Evolutionary conservation across 305 asterid genomes (phyloP).

Genomic region (Fraxinus greggii): DNA sequence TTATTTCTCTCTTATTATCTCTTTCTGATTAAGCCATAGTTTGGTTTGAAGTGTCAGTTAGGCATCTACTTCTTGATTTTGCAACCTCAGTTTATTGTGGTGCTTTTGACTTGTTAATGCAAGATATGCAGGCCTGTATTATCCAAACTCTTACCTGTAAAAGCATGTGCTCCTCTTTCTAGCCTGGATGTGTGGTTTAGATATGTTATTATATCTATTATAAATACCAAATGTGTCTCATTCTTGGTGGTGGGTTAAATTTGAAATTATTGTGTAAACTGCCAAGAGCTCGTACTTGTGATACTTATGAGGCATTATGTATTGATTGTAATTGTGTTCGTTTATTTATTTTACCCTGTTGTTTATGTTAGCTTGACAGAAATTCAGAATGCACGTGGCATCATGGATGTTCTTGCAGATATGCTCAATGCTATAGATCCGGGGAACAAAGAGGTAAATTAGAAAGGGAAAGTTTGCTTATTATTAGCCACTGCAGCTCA

Average conservation of each 20-base stretch:
- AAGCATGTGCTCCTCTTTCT: constrained; percentile 9
- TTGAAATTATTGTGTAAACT: constrained; percentile 9
- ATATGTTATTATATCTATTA: not conserved
- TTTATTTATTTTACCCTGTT: constrained; percentile 17
- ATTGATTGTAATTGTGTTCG: constrained; percentile 18
- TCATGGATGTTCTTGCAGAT: constrained; percentile 97
- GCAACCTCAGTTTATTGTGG: constrained; percentile 5
- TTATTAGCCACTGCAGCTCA: constrained; percentile 12
- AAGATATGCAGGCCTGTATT: not conserved
- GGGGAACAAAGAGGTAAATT: constrained; percentile 78
- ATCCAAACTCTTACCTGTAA: constrained; percentile 12
- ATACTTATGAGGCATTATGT: constrained; percentile 18
- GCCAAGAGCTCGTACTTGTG: constrained; percentile 1
- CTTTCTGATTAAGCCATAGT: not conserved
- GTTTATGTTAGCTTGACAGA: constrained; percentile 67
- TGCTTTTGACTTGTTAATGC: constrained; percentile 5
- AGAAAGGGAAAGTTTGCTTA: constrained; percentile 12
- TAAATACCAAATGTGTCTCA: constrained; percentile 1
- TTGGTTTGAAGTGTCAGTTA: not conserved
- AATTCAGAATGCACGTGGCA: constrained; percentile 96
- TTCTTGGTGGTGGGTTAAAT: constrained; percentile 13
- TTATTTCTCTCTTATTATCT: not conserved
- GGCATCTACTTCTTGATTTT: constrained; percentile 2
- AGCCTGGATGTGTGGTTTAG: not conserved
- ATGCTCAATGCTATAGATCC: constrained; percentile 97